Conservation (phyloP, 2,329 filamentous ascomycete species). For the Myriosclerotinia curreyana region DNA sequence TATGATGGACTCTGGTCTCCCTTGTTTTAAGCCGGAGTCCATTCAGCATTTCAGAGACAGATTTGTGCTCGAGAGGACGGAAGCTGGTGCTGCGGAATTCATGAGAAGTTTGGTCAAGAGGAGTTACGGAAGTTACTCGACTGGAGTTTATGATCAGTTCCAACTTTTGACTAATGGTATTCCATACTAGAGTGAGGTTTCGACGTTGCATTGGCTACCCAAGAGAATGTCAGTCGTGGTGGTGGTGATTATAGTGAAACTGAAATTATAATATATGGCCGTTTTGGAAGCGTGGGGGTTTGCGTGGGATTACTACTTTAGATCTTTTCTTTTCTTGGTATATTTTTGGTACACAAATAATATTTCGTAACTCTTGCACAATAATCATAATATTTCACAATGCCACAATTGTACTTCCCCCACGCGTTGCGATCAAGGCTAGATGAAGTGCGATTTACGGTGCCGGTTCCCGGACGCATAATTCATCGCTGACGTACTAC, state of each 20-base stretch:
- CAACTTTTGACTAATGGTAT: conserved; percentile 97
- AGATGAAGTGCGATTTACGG: conserved; percentile 9
- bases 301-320: background rate
- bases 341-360: background rate
- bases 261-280: background rate
- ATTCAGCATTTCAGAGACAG: conserved; percentile 88
- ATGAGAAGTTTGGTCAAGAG: conserved; percentile 87
- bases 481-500: background rate
- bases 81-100: conserved; percentile 91
- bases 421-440: background rate
- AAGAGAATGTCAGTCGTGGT: background rate
- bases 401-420: background rate
- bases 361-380: background rate
- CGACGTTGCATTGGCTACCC: background rate
- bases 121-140: conserved; percentile 87
- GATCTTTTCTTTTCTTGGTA: background rate
- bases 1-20: conserved; percentile 94
- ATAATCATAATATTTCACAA: background rate
- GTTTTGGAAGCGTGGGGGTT: background rate
- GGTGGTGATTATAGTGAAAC: background rate
- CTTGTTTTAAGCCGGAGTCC: conserved; percentile 96
- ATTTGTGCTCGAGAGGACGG: conserved; percentile 87
- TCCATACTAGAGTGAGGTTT: conserved; percentile 56
- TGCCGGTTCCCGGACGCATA: background rate
- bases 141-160: conserved; percentile 96